These are phyloP conservation scores for Pulveroboletus sp. DNA, from an alignment of 768 basidiomycete genomes.

Conservation along the genomic window DNA sequence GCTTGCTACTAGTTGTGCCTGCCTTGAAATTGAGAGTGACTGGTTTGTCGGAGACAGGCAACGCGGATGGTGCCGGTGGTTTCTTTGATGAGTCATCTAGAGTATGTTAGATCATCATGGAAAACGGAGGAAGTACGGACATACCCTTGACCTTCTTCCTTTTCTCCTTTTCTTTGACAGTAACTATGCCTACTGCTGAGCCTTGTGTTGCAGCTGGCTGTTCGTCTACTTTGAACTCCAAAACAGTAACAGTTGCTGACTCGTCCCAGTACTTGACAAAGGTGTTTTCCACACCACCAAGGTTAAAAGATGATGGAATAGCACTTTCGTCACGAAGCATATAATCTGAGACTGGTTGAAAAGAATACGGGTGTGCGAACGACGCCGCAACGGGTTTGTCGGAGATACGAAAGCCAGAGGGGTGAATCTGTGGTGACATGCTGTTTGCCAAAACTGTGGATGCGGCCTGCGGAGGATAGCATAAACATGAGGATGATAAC, in stretches of 20 bases:
- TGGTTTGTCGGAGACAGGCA: constrained; percentile 76
- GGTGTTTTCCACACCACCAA: constrained; percentile 67
- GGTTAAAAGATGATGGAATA: constrained; percentile 55
- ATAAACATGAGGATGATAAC: constrained; percentile 7
- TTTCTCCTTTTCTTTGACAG: constrained; percentile 57
- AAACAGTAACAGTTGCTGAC: constrained; percentile 63
- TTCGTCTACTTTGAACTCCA: constrained; percentile 77
- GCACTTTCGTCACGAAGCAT: constrained; percentile 75
- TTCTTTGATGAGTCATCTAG: constrained; percentile 33
- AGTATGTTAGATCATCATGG: constrained; percentile 10
- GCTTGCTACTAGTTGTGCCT: constrained; percentile 18
- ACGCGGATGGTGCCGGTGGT: constrained; percentile 53
- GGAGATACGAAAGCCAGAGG: constrained; percentile 90
- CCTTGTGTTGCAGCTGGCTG: constrained; percentile 29
- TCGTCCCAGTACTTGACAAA: constrained; percentile 95
- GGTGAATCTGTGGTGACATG: constrained; percentile 83
- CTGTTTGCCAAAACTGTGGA: constrained; percentile 76
- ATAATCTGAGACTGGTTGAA: constrained; percentile 73
- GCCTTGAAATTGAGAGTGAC: constrained; percentile 74
- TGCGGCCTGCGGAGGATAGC: constrained; percentile 56
- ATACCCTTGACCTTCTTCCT: constrained; percentile 54
- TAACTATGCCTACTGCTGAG: constrained; percentile 31
- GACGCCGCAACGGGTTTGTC: constrained; percentile 86
- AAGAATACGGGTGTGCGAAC: constrained; percentile 89
- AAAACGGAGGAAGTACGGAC: background rate